Evolutionary conservation across 768 basidiomycete species (phyloP).

Genomic region (Lactifluus echinatus): DNA sequence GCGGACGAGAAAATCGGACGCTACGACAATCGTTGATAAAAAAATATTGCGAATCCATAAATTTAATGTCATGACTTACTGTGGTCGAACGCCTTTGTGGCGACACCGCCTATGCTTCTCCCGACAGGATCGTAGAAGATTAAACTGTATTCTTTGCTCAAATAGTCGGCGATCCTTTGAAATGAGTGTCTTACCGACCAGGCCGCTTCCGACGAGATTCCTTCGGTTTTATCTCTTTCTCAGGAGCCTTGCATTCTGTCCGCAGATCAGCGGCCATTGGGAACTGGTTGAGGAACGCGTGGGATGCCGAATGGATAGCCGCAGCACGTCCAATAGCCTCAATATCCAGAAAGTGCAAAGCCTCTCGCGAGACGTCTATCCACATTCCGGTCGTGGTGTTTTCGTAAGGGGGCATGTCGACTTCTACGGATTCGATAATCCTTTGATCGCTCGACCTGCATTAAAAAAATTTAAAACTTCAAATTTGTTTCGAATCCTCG

Average conservation of each 20-base stretch:
- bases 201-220: slow-evolving; percentile 56
- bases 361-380: slow-evolving; percentile 59
- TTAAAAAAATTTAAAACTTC: neutral
- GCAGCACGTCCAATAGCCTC: slow-evolving; percentile 62
- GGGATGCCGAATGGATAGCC: slow-evolving; percentile 78
- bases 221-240: slow-evolving; percentile 57
- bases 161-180: neutral
- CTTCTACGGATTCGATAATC: slow-evolving; percentile 69
- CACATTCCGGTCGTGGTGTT: slow-evolving; percentile 68
- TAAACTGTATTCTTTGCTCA: slow-evolving; percentile 37
- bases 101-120: slow-evolving; percentile 53
- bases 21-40: slow-evolving; percentile 27
- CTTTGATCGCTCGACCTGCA: slow-evolving; percentile 37
- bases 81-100: slow-evolving; percentile 77
- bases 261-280: slow-evolving; percentile 56
- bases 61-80: slow-evolving; percentile 32
- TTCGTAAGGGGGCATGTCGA: slow-evolving; percentile 72
- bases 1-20: slow-evolving; percentile 45
- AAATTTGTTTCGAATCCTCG: neutral
- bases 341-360: slow-evolving; percentile 43
- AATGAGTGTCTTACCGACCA: slow-evolving; percentile 38
- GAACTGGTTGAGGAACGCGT: slow-evolving; percentile 76
- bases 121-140: slow-evolving; percentile 74
- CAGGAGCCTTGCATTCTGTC: slow-evolving; percentile 76
- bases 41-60: neutral